A percentile compares a stretch with the other conserved stretches of the same genome.
phyloP scores from a whole-genome alignment of 345 rosid species.

The Eucalyptus pauciflora region DNA sequence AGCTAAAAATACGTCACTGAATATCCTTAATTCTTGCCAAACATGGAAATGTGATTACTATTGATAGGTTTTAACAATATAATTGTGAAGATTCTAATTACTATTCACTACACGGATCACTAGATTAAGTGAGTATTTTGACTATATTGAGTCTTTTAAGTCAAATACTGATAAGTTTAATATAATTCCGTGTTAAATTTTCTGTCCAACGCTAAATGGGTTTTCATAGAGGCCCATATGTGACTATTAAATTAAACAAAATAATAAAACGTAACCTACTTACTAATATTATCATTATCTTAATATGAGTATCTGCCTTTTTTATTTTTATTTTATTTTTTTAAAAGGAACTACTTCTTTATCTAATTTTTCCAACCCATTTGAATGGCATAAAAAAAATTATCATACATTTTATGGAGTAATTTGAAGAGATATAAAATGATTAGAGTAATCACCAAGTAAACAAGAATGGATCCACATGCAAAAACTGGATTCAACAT shows the following conservation, averaged over 20 bases:
- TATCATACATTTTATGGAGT: not conserved
- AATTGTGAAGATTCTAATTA: not conserved
- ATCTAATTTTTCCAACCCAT: not conserved
- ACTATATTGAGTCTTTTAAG: not conserved
- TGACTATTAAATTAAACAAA: not conserved
- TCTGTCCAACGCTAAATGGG: not conserved
- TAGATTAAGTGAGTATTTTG: not conserved
- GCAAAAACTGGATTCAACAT: not conserved
- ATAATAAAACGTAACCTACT: too few species aligned
- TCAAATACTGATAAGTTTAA: not conserved
- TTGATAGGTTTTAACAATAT: not conserved
- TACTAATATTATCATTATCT: too few species aligned
- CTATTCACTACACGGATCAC: not conserved
- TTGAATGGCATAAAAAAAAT: not conserved
- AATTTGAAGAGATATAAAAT: not conserved
- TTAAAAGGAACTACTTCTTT: rapidly evolving
- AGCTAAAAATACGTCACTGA: not conserved
- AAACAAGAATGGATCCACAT: not conserved
- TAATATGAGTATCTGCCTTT: too few species aligned
- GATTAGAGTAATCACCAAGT: not conserved
- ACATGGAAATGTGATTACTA: not conserved
- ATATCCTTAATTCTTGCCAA: not conserved
- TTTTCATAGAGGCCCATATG: not conserved
- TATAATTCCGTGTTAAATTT: not conserved
- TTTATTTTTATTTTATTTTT: too few species aligned